A percentile compares a stretch with the other conserved stretches of the same genome.
Evolutionary conservation across 169 alveolate species (phyloP).

Genomic region (Plasmodium reichenowi): DNA sequence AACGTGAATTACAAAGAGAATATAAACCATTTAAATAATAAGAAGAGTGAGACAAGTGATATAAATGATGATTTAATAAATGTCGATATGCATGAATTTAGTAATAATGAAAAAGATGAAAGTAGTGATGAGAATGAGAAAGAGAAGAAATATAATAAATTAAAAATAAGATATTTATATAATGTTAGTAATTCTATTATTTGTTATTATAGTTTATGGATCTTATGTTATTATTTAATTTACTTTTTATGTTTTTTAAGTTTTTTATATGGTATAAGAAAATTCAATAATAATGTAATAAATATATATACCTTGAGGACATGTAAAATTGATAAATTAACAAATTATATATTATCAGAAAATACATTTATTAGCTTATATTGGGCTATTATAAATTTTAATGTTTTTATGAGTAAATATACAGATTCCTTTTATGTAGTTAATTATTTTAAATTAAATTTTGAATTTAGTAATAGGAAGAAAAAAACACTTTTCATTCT

Average conservation of each 20-base stretch:
- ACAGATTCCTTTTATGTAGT: conserved; percentile 55
- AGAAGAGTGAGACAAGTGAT: conserved; percentile 64
- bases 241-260: conserved; percentile 69
- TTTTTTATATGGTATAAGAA: conserved; percentile 72
- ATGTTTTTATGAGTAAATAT: conserved; percentile 70
- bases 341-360: conserved; percentile 71
- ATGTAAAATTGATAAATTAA: conserved; percentile 55
- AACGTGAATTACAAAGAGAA: conserved; percentile 67
- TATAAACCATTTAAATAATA: conserved; percentile 41
- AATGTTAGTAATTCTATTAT: conserved; percentile 48
- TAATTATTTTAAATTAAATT: conserved; percentile 43
- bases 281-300: conserved; percentile 65
- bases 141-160: conserved; percentile 48
- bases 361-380: conserved; percentile 60
- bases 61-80: conserved; percentile 75
- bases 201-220: conserved; percentile 74
- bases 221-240: conserved; percentile 52
- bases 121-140: conserved; percentile 70
- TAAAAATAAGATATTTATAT: conserved; percentile 52
- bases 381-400: conserved; percentile 67
- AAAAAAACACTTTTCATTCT: conserved; percentile 36
- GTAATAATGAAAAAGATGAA: conserved; percentile 73
- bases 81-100: conserved; percentile 63
- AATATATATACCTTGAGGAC: conserved; percentile 72
- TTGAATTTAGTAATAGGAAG: conserved; percentile 33